Conservation (phyloP, 108 stramenopile genomes). For the Skeletonema marinoi region DNA sequence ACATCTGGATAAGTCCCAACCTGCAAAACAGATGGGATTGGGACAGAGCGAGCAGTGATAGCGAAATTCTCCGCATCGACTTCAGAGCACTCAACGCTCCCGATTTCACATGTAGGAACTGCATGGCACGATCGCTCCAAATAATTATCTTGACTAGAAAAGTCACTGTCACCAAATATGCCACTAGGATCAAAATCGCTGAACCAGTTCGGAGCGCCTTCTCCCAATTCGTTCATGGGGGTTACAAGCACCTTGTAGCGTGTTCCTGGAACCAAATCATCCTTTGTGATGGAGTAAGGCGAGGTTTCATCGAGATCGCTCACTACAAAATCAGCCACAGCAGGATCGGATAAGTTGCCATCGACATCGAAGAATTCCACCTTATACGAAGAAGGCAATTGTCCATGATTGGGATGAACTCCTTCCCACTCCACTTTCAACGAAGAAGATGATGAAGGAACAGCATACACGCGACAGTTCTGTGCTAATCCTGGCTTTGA, state of each 20-base stretch:
- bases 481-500: conserved; percentile 50
- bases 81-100: conserved; percentile 43
- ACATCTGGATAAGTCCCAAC: conserved; percentile 48
- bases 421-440: conserved; percentile 57
- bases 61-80: conserved; percentile 24
- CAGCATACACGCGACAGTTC: conserved; percentile 46
- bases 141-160: conserved; percentile 25
- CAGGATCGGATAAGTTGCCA: background rate
- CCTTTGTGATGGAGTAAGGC: conserved; percentile 33
- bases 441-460: conserved; percentile 32
- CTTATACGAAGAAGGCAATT: conserved; percentile 35
- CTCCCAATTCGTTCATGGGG: conserved; percentile 41
- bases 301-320: conserved; percentile 35
- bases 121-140: conserved; percentile 40
- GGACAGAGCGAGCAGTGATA: conserved; percentile 48
- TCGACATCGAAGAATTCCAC: conserved; percentile 46
- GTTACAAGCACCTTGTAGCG: conserved; percentile 36
- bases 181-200: conserved; percentile 32
- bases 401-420: conserved; percentile 41
- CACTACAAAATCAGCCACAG: conserved; percentile 7
- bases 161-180: conserved; percentile 18
- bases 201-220: conserved; percentile 44
- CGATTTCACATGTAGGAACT: conserved; percentile 50
- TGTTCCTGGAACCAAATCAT: conserved; percentile 29
- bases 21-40: conserved; percentile 26